These are phyloP conservation scores for Tylopilus rubrobrunneus DNA, from an alignment of 768 basidiomycete genomes.

Conservation along the genomic window DNA sequence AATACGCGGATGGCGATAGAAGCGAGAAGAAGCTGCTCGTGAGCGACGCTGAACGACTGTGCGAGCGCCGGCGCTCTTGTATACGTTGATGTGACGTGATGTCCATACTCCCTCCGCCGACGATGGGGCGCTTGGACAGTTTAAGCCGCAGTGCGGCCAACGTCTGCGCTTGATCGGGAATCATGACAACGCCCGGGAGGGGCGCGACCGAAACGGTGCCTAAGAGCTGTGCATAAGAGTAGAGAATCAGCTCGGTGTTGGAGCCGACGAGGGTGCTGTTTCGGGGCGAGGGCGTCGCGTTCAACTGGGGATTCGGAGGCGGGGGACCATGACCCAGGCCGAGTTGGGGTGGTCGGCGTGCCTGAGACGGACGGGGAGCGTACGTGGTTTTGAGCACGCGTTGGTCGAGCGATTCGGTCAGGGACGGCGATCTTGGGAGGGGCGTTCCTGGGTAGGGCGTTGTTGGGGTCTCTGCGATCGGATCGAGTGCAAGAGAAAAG, in stretches of 20 bases:
- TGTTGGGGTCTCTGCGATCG: slow-evolving; percentile 43
- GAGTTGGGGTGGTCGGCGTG: slow-evolving; percentile 36
- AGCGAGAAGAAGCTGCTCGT: slow-evolving; percentile 49
- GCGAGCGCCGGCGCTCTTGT: slow-evolving; percentile 31
- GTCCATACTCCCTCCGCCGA: slow-evolving; percentile 76
- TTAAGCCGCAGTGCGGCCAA: slow-evolving; percentile 47
- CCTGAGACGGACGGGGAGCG: slow-evolving; percentile 23
- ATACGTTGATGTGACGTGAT: slow-evolving; percentile 44
- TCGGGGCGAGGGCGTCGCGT: slow-evolving; percentile 24
- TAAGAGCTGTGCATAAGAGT: slow-evolving; percentile 78
- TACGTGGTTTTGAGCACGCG: slow-evolving; percentile 25
- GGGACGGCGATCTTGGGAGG: slow-evolving; percentile 25
- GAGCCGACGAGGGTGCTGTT: slow-evolving; percentile 45
- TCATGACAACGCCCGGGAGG: slow-evolving; percentile 35
- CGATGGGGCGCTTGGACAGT: slow-evolving; percentile 41
- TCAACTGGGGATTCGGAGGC: slow-evolving; percentile 19
- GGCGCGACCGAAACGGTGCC: slow-evolving; percentile 64
- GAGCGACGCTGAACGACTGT: slow-evolving; percentile 49
- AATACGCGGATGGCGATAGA: slow-evolving; percentile 38
- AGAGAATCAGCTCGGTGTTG: slow-evolving; percentile 69
- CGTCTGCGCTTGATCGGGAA: slow-evolving; percentile 43
- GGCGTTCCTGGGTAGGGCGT: slow-evolving; percentile 36
- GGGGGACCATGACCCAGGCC: slow-evolving; percentile 47
- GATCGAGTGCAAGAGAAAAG: slow-evolving; percentile 46
- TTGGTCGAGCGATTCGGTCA: slow-evolving; percentile 27